Evolutionary conservation across 164 flowering plant species (phyloP).

Genomic region (Nymphaea colorata): DNA sequence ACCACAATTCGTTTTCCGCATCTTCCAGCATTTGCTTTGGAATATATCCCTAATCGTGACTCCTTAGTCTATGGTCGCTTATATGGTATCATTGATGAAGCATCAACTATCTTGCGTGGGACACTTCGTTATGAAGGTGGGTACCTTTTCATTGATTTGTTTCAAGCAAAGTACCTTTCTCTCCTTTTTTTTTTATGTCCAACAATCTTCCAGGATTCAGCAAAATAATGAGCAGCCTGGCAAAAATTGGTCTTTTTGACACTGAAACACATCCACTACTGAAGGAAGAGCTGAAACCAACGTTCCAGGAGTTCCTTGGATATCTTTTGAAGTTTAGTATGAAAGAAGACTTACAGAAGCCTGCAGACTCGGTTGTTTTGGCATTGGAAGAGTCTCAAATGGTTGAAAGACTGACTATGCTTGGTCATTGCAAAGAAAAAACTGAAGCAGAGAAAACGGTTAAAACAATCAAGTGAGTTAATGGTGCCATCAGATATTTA

Average conservation of each 20-base stretch:
- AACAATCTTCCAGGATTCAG: constrained; percentile 49
- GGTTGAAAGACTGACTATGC: constrained; percentile 30
- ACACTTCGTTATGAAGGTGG: constrained; percentile 95
- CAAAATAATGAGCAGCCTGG: constrained; percentile 69
- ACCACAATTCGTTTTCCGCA: constrained; percentile 49
- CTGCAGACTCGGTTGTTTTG: constrained; percentile 11
- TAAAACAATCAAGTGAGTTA: constrained; percentile 59
- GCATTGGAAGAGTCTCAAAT: constrained; percentile 36
- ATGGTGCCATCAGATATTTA: too few species aligned
- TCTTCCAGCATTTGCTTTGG: constrained; percentile 94
- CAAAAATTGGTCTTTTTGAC: constrained; percentile 62
- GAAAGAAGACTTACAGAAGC: neutral
- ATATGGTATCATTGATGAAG: constrained; percentile 74
- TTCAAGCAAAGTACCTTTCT: neutral
- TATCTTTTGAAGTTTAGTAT: constrained; percentile 38
- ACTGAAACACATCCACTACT: constrained; percentile 42
- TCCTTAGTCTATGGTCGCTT: constrained; percentile 79
- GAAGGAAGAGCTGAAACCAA: constrained; percentile 28
- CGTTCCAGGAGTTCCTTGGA: constrained; percentile 39
- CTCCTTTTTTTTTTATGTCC: neutral
- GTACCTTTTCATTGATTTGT: neutral
- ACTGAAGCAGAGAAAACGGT: constrained; percentile 49
- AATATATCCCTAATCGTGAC: constrained; percentile 87
- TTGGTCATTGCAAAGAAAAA: constrained; percentile 54
- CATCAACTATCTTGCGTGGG: constrained; percentile 89